Evolutionary conservation across 2,329 filamentous ascomycete genomes (phyloP).

Genomic region (Verruconis gallopava): DNA sequence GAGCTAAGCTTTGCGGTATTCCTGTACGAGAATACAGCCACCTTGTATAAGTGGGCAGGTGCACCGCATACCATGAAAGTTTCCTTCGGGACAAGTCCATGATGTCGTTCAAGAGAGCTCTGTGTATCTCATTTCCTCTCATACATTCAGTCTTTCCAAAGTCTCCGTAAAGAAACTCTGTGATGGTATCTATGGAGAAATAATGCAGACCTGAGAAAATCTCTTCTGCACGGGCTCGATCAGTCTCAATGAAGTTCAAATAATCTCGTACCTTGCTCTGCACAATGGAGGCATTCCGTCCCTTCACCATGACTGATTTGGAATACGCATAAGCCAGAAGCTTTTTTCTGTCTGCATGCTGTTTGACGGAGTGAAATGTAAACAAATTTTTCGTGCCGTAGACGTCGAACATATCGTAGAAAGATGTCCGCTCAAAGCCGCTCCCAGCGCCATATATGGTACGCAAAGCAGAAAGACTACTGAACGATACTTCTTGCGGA

Average conservation of each 20-base stretch:
- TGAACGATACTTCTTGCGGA: constrained; percentile 35
- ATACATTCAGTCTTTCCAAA: constrained; percentile 33
- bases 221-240: constrained; percentile 25
- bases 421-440: constrained; percentile 36
- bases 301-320: constrained; percentile 33
- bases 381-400: constrained; percentile 41
- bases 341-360: constrained; percentile 40
- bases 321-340: constrained; percentile 40
- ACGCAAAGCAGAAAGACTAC: constrained; percentile 33
- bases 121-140: constrained; percentile 24
- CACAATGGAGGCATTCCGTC: constrained; percentile 22
- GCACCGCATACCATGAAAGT: constrained; percentile 38
- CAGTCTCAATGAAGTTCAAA: constrained; percentile 27
- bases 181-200: constrained; percentile 41
- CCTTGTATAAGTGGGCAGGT: constrained; percentile 31
- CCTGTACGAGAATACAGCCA: constrained; percentile 37
- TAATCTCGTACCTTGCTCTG: constrained; percentile 29
- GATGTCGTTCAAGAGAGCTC: constrained; percentile 35
- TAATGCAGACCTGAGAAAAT: constrained; percentile 40
- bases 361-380: constrained; percentile 31
- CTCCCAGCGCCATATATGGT: constrained; percentile 43
- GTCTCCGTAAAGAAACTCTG: constrained; percentile 37
- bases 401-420: constrained; percentile 44
- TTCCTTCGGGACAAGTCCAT: constrained; percentile 32
- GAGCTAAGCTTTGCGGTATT: constrained; percentile 23